Base-by-base conservation (phyloP, 2,329 filamentous ascomycete genomes). In the Chaetomiaceae sp. region DNA sequence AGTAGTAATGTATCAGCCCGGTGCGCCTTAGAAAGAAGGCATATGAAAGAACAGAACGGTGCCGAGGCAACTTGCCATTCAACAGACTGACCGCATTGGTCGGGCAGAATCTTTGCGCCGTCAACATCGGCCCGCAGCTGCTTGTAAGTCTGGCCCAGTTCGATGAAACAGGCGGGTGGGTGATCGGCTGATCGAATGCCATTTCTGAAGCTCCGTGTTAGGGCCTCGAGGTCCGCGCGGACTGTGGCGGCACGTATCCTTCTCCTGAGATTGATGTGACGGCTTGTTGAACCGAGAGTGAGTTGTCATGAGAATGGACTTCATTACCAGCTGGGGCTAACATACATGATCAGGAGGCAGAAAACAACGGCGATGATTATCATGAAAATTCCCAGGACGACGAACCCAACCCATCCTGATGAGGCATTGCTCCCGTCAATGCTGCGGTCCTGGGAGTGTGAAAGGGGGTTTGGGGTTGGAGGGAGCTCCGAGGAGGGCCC, bases 81-180 rank as follows among this genome's bases (percentile, higher is more conserved):
- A 29, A 47, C 49, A 34, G 49, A 52, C 34, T n/a, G 14, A 14
- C 49, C 42, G 13, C 49, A 34, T 20, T 47, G 49, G 18, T 46
- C 21, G 14, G 49, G 42, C 7, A 20, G 27, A 6, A 38, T 34
- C 4, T 41, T 30, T 5, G 42, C 29, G 11, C 3, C 36, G 6
- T 7, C n/a, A 10, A 4, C 14, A 41, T 52, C 34, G 20, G 27
- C 49, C 18, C 27, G 42, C 11, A 52, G 27, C 14, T 47, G 34
- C 29, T 47, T 36, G 36, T 52, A 47, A 18, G 42, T 40, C 34
- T 29, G 49, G 16, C 16, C 29, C 14, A 10, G 13, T 20, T 52
- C 34, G 49, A 32, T 18, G 20, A 33, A 30, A 3, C 9, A 20
- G 34, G 33, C 33, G 21, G 20, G 14, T 4, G 21, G 1, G 2